Evolutionary conservation across 495 filamentous ascomycete genomes (phyloP).

Genomic region (Tuber brumale): DNA sequence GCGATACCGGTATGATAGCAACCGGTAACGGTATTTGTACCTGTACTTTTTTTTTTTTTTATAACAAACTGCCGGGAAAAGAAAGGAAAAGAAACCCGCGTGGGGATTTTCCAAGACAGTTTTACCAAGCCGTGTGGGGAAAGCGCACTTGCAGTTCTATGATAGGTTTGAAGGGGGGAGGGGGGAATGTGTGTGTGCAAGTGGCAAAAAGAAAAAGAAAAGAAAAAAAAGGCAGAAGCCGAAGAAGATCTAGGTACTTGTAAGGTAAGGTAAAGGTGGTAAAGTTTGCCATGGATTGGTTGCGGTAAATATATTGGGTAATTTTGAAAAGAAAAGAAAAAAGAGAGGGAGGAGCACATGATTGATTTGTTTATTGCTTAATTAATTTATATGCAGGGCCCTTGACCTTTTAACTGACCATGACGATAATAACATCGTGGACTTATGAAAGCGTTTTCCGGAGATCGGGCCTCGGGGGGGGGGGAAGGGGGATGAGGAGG

Average conservation of each 20-base stretch:
- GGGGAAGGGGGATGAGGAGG: not conserved
- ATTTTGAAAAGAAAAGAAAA: not conserved
- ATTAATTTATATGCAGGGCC: not conserved
- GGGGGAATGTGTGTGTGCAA: not conserved
- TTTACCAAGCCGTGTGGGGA: conserved; percentile 3
- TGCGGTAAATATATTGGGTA: not conserved
- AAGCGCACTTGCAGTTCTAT: not conserved
- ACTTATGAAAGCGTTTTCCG: not conserved
- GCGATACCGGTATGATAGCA: too few relatives aligned
- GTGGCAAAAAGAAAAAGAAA: not conserved
- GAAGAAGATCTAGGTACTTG: not conserved
- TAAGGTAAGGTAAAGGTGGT: not conserved
- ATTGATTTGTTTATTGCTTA: not conserved
- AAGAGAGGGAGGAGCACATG: not conserved
- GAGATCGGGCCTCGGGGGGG: not conserved
- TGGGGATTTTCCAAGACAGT: conserved; percentile 2
- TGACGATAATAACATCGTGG: not conserved
- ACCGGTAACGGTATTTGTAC: not conserved
- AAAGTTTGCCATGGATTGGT: not conserved
- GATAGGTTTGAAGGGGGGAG: not conserved
- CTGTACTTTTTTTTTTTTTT: not conserved
- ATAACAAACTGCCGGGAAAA: not conserved
- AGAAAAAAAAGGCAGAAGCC: not conserved
- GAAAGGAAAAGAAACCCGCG: not conserved
- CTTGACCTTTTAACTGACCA: not conserved